Evolutionary conservation across 1,139 yeast genomes (phyloP).

Genomic region (Nadsonia starkeyi-henricii): DNA sequence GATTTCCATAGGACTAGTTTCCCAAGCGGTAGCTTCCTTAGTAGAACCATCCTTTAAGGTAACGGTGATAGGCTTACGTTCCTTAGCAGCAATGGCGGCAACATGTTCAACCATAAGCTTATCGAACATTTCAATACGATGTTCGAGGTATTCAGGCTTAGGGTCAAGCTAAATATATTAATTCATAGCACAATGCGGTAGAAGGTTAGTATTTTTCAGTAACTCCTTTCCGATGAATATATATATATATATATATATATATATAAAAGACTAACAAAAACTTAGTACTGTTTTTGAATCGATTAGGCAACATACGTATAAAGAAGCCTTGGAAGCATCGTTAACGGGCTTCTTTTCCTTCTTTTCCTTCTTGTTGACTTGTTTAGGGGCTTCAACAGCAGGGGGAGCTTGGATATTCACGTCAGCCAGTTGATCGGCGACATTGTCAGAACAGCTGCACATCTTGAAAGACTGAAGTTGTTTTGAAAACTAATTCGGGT

Average conservation of each 20-base stretch:
- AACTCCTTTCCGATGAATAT: too few relatives aligned
- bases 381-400: not conserved
- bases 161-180: constrained; percentile 47
- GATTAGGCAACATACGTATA: too few relatives aligned
- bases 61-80: constrained; percentile 52
- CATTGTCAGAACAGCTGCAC: not conserved
- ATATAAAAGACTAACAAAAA: too few relatives aligned
- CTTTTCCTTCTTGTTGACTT: not conserved
- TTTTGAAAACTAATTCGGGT: too few relatives aligned
- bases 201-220: too few relatives aligned
- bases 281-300: too few relatives aligned
- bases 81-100: constrained; percentile 49
- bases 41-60: constrained; percentile 78
- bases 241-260: too few relatives aligned
- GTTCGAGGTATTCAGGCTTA: constrained; percentile 67
- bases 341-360: not conserved
- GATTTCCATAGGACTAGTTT: constrained; percentile 78
- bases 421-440: not conserved
- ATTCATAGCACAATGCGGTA: too few relatives aligned
- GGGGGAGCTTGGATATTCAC: not conserved
- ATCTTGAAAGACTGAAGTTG: not conserved
- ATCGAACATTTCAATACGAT: constrained; percentile 68
- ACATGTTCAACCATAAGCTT: constrained; percentile 68
- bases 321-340: not conserved
- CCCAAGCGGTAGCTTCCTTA: constrained; percentile 72